Percentiles rank a stretch among this genome's conserved stretches.
These are phyloP conservation scores for Chimonanthus salicifolius DNA, from an alignment of 164 flowering plant genomes.

Conservation along the genomic window DNA sequence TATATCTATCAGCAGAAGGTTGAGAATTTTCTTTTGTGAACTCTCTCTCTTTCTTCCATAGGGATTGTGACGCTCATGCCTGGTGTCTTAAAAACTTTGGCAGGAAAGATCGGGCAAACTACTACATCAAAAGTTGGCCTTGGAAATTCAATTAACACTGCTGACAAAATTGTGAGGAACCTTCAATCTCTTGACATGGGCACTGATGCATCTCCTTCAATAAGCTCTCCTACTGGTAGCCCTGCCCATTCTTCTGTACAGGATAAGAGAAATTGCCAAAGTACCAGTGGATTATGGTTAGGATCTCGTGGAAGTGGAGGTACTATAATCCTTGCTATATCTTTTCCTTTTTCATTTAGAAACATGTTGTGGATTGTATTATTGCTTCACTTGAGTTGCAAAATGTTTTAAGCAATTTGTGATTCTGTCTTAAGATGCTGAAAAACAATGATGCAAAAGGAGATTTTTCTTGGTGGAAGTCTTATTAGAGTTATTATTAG, in stretches of 20 bases:
- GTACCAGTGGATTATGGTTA: constrained; percentile 38
- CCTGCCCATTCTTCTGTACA: constrained; percentile 22
- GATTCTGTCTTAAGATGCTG: neutral
- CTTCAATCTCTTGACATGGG: constrained; percentile 32
- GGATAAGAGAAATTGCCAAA: constrained; percentile 23
- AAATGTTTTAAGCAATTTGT: neutral
- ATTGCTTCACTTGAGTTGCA: neutral
- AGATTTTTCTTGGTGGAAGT: neutral
- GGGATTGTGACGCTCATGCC: neutral
- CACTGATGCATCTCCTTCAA: constrained; percentile 30
- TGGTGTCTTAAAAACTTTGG: constrained; percentile 10
- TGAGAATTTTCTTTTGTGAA: neutral
- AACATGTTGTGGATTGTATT: neutral
- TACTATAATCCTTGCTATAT: constrained; percentile 11
- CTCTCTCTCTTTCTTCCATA: neutral
- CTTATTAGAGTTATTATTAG: neutral
- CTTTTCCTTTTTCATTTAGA: neutral
- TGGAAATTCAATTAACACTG: constrained; percentile 26
- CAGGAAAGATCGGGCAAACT: constrained; percentile 46
- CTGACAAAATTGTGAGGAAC: constrained; percentile 33
- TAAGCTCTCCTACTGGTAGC: constrained; percentile 24
- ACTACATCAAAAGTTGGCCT: constrained; percentile 30
- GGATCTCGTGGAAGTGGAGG: constrained; percentile 76
- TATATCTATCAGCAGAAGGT: constrained; percentile 88
- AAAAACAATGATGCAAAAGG: neutral